Percentiles rank a stretch among this genome's conserved stretches.
Evolutionary conservation across 768 basidiomycete genomes (phyloP).

Genomic region (Nevesoporus exiguus): DNA sequence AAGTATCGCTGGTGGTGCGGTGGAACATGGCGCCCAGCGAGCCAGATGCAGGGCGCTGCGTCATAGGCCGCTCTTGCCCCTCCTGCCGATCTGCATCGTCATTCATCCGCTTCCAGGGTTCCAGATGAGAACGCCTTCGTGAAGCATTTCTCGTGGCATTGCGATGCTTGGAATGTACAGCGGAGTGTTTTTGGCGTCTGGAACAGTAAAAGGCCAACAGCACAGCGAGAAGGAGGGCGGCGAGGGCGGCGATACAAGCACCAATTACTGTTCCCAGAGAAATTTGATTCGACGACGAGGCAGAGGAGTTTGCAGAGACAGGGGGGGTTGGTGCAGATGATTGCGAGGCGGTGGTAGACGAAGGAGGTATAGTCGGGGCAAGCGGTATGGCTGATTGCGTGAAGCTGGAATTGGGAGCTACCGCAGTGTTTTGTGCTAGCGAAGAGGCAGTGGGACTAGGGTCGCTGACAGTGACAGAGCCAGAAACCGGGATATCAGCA

Average conservation of each 20-base stretch:
- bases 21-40: conserved; percentile 63
- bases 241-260: conserved; percentile 58
- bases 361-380: not conserved
- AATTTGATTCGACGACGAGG: conserved; percentile 20
- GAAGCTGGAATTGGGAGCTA: not conserved
- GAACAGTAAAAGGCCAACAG: conserved; percentile 55
- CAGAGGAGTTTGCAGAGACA: not conserved
- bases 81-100: conserved; percentile 50
- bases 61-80: conserved; percentile 38
- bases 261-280: conserved; percentile 54
- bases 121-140: conserved; percentile 40
- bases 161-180: conserved; percentile 32
- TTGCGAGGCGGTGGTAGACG: not conserved
- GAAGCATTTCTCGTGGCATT: conserved; percentile 41
- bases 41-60: conserved; percentile 38
- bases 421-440: conserved; percentile 21
- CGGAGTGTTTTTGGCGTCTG: conserved; percentile 32
- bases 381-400: conserved; percentile 11
- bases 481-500: conserved; percentile 14
- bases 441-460: conserved; percentile 26
- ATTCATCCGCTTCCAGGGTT: conserved; percentile 58
- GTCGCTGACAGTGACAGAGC: conserved; percentile 23
- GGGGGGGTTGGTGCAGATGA: conserved; percentile 12
- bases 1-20: conserved; percentile 50
- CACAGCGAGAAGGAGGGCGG: conserved; percentile 47